These are phyloP conservation scores for Curvularia spicifera DNA, from an alignment of 2,329 filamentous ascomycete species.

Conservation along the genomic window DNA sequence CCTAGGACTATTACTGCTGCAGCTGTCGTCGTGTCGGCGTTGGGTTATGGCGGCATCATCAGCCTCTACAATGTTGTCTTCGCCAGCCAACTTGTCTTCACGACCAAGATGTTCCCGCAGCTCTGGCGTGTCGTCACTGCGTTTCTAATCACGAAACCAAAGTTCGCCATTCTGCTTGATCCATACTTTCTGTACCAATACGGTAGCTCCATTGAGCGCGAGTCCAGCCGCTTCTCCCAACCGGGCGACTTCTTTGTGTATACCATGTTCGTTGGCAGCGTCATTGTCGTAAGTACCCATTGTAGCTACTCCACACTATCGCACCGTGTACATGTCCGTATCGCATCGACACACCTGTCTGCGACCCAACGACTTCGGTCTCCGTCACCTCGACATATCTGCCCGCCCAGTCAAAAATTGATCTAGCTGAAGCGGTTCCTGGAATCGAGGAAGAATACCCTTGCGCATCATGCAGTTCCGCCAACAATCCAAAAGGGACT, in stretches of 20 bases:
- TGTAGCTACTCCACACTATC: slow-evolving; percentile 35
- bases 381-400: slow-evolving; percentile 65
- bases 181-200: slow-evolving; percentile 83
- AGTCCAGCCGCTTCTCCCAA: slow-evolving; percentile 72
- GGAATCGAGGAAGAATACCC: slow-evolving; percentile 61
- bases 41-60: slow-evolving; percentile 65
- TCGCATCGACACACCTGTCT: slow-evolving; percentile 30
- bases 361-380: slow-evolving; percentile 24
- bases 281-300: slow-evolving; percentile 76
- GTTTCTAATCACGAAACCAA: slow-evolving; percentile 64
- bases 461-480: slow-evolving; percentile 55
- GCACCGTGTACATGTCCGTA: slow-evolving; percentile 14
- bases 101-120: slow-evolving; percentile 60
- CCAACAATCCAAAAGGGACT: slow-evolving; percentile 57
- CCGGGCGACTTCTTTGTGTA: slow-evolving; percentile 85
- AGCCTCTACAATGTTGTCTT: slow-evolving; percentile 62
- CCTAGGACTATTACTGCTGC: slow-evolving; percentile 71
- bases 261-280: slow-evolving; percentile 71
- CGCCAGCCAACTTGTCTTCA: slow-evolving; percentile 60
- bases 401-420: slow-evolving; percentile 55
- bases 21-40: slow-evolving; percentile 67
- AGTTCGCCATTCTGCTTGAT: slow-evolving; percentile 69
- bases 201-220: slow-evolving; percentile 73
- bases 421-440: slow-evolving; percentile 62
- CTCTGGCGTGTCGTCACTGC: slow-evolving; percentile 65